Evolutionary conservation across 352 stramenopile species (phyloP).

Genomic region (Phytopythium montanum): DNA sequence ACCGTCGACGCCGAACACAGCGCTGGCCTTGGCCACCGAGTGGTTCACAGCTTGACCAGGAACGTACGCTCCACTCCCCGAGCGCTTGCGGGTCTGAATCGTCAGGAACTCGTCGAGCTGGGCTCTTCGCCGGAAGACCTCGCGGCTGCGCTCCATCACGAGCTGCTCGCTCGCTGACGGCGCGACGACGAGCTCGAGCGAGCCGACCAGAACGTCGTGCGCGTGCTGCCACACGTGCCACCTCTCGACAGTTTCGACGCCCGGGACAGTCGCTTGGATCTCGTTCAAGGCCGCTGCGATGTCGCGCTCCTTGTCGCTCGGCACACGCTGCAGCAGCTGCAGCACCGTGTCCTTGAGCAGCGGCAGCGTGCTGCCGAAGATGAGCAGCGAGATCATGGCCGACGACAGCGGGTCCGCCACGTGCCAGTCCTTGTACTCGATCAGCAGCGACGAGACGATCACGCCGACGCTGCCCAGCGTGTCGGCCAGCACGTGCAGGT

Average conservation of each 20-base stretch:
- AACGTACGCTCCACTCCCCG: background rate
- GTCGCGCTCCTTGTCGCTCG: slow-evolving; percentile 42
- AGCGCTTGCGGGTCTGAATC: slow-evolving; percentile 28
- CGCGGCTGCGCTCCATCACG: slow-evolving; percentile 42
- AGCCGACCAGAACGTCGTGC: slow-evolving; percentile 53
- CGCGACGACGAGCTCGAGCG: slow-evolving; percentile 55
- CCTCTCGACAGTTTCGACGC: slow-evolving; percentile 41
- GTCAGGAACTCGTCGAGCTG: slow-evolving; percentile 51
- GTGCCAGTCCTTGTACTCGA: slow-evolving; percentile 81
- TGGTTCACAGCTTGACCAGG: background rate
- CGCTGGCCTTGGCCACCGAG: background rate
- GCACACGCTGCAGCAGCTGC: slow-evolving; percentile 70
- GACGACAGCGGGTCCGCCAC: slow-evolving; percentile 82
- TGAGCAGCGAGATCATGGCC: slow-evolving; percentile 79
- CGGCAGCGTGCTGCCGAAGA: slow-evolving; percentile 79
- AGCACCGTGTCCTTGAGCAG: slow-evolving; percentile 69
- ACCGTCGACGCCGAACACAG: background rate
- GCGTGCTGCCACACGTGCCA: slow-evolving; percentile 81
- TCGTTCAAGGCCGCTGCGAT: slow-evolving; percentile 46
- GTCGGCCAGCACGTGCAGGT: slow-evolving; percentile 88
- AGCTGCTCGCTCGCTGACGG: slow-evolving; percentile 43
- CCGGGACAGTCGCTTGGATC: slow-evolving; percentile 35
- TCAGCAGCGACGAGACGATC: slow-evolving; percentile 85
- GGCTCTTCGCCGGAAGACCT: slow-evolving; percentile 41
- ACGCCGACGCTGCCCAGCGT: slow-evolving; percentile 87